Evolutionary conservation across 345 rosid genomes (phyloP).

Genomic region (Boechera retrofracta): DNA sequence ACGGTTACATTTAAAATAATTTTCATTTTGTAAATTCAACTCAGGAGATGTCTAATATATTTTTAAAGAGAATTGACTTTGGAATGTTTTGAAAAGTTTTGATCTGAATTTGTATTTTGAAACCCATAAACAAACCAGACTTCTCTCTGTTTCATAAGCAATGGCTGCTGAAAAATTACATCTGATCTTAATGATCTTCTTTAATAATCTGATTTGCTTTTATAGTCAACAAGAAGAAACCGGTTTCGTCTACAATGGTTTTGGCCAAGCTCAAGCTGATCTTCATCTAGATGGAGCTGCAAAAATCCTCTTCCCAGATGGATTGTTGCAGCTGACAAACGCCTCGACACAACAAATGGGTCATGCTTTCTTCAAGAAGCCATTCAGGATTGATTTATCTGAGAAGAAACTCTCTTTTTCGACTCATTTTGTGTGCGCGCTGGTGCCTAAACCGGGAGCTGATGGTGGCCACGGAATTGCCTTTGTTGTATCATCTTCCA

Average conservation of each 20-base stretch:
- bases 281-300: slow-evolving; percentile 50
- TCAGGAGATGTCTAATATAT: background rate
- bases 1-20: slow-evolving; percentile 2
- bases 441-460: slow-evolving; percentile 41
- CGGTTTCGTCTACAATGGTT: slow-evolving; percentile 52
- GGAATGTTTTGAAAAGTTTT: slow-evolving; percentile 7
- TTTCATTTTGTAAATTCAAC: background rate
- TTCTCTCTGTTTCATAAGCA: slow-evolving; percentile 27
- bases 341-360: slow-evolving; percentile 46
- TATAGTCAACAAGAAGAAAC: slow-evolving; percentile 31
- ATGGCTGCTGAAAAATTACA: slow-evolving; percentile 22
- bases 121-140: background rate
- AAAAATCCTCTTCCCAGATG: slow-evolving; percentile 41
- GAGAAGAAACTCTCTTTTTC: slow-evolving; percentile 44
- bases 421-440: slow-evolving; percentile 50
- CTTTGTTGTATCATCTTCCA: slow-evolving; percentile 47
- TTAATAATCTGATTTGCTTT: slow-evolving; percentile 25
- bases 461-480: slow-evolving; percentile 61
- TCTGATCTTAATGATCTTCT: slow-evolving; percentile 27
- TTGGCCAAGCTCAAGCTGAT: slow-evolving; percentile 44
- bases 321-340: slow-evolving; percentile 63
- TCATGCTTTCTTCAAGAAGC: slow-evolving; percentile 52
- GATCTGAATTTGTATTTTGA: background rate
- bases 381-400: slow-evolving; percentile 52
- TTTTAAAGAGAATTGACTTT: background rate